Conservation (phyloP, 495 filamentous ascomycete genomes). For the Penicillium longicatenatum region DNA sequence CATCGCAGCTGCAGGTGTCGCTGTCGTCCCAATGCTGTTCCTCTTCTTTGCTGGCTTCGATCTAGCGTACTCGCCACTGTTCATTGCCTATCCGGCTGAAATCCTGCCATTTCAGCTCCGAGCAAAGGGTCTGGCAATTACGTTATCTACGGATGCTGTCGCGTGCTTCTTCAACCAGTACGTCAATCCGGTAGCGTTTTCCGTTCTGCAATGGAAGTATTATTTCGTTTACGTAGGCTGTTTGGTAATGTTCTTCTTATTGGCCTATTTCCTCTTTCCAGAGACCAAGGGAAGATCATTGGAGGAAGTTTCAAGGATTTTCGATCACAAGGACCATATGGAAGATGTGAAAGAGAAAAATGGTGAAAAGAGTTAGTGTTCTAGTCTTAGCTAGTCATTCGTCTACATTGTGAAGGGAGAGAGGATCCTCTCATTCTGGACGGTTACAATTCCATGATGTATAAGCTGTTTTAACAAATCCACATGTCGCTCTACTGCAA, state of each 20-base stretch:
- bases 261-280: slow-evolving; percentile 67
- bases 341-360: not conserved
- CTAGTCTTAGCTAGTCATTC: not conserved
- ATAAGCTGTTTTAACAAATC: slow-evolving; percentile 2
- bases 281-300: slow-evolving; percentile 67
- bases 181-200: slow-evolving; percentile 61
- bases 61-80: slow-evolving; percentile 59
- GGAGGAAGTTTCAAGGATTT: slow-evolving; percentile 64
- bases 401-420: not conserved
- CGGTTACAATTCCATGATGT: not conserved
- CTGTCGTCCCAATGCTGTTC: slow-evolving; percentile 62
- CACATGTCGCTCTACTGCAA: not conserved
- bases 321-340: slow-evolving; percentile 36
- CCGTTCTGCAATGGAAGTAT: slow-evolving; percentile 54
- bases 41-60: slow-evolving; percentile 58
- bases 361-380: not conserved
- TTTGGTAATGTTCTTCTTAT: slow-evolving; percentile 53
- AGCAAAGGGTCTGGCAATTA: slow-evolving; percentile 69
- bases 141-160: slow-evolving; percentile 59
- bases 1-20: slow-evolving; percentile 50
- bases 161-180: slow-evolving; percentile 59
- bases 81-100: slow-evolving; percentile 66
- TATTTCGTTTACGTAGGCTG: slow-evolving; percentile 63
- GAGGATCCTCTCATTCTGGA: not conserved
- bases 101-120: slow-evolving; percentile 68